Percentiles rank a stretch among this genome's conserved stretches.
These are phyloP conservation scores for Gymnopilus junonius DNA, from an alignment of 768 basidiomycete species.

Conservation along the genomic window DNA sequence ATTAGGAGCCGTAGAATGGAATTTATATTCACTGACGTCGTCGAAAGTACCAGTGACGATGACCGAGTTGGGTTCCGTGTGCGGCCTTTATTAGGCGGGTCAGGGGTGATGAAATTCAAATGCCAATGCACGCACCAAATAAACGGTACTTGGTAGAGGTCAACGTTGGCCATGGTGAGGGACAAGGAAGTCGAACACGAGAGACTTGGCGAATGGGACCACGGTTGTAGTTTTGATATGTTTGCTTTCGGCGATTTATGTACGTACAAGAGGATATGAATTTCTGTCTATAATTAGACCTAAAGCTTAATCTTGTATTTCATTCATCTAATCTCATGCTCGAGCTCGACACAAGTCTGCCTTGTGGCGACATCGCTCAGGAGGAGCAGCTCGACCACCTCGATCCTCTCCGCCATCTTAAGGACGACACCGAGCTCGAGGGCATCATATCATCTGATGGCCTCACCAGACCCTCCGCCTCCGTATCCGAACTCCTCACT, in stretches of 20 bases:
- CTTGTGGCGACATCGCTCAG: constrained; percentile 39
- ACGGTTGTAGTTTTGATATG: constrained; percentile 22
- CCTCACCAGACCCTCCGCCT: constrained; percentile 26
- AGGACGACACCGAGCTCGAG: constrained; percentile 39
- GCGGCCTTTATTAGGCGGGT: constrained; percentile 52
- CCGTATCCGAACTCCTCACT: constrained; percentile 32
- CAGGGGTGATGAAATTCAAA: neutral
- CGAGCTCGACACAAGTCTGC: constrained; percentile 19
- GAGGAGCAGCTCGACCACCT: constrained; percentile 59
- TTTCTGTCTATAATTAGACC: constrained; percentile 7
- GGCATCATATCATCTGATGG: constrained; percentile 32
- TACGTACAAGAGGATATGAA: neutral
- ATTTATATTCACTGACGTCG: constrained; percentile 50
- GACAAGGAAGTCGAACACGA: constrained; percentile 9
- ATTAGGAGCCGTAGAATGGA: constrained; percentile 1
- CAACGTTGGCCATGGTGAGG: constrained; percentile 27
- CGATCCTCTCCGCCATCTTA: constrained; percentile 67
- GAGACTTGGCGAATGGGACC: constrained; percentile 4
- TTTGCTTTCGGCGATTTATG: constrained; percentile 16
- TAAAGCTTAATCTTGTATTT: neutral
- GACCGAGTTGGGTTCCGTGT: constrained; percentile 55
- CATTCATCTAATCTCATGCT: constrained; percentile 14
- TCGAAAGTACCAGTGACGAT: constrained; percentile 82
- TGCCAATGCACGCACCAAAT: constrained; percentile 44
- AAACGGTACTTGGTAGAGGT: constrained; percentile 57